Conservation (phyloP, 352 stramenopile genomes). For the Globisporangium cylindrosporum region DNA sequence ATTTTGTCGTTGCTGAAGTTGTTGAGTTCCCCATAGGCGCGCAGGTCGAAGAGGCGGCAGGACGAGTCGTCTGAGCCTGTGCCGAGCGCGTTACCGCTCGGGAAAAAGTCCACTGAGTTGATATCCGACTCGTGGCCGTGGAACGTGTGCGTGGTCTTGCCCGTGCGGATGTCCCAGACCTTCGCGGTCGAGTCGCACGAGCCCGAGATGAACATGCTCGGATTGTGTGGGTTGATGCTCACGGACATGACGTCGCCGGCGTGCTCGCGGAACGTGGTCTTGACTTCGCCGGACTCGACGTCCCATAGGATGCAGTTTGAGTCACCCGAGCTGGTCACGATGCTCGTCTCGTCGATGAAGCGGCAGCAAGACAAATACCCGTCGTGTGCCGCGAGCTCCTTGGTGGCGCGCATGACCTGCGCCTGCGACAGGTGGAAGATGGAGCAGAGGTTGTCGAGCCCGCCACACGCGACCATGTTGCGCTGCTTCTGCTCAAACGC, state of each 20-base stretch:
- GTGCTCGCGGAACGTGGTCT: slow-evolving; percentile 97
- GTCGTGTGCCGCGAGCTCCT: slow-evolving; percentile 97
- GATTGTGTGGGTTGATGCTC: slow-evolving; percentile 92
- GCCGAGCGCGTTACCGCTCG: slow-evolving; percentile 92
- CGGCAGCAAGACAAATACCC: slow-evolving; percentile 98
- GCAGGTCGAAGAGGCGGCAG: slow-evolving; percentile 96
- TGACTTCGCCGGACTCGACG: slow-evolving; percentile 92
- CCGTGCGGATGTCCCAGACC: slow-evolving; percentile 97
- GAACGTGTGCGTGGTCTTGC: slow-evolving; percentile 96
- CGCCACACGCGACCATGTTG: slow-evolving; percentile 97
- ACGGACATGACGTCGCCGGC: slow-evolving; percentile 97
- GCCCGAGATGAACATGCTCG: slow-evolving; percentile 97
- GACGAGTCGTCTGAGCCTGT: slow-evolving; percentile 97
- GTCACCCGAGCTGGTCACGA: slow-evolving; percentile 95
- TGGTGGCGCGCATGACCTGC: slow-evolving; percentile 88
- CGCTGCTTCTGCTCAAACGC: slow-evolving; percentile 97
- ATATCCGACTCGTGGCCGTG: slow-evolving; percentile 98
- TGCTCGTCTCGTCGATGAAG: slow-evolving; percentile 94
- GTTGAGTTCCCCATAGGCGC: slow-evolving; percentile 96
- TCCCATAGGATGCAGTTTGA: slow-evolving; percentile 99
- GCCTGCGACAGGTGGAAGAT: slow-evolving; percentile 96
- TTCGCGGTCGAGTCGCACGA: slow-evolving; percentile 97
- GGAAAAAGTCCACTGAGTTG: slow-evolving; percentile 98
- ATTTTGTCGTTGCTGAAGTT: slow-evolving; percentile 97
- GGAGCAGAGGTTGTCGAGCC: slow-evolving; percentile 99